Evolutionary conservation across 228 moss, liverwort and hornwort genomes (phyloP).

Genomic region (Sphagnum fallax): DNA sequence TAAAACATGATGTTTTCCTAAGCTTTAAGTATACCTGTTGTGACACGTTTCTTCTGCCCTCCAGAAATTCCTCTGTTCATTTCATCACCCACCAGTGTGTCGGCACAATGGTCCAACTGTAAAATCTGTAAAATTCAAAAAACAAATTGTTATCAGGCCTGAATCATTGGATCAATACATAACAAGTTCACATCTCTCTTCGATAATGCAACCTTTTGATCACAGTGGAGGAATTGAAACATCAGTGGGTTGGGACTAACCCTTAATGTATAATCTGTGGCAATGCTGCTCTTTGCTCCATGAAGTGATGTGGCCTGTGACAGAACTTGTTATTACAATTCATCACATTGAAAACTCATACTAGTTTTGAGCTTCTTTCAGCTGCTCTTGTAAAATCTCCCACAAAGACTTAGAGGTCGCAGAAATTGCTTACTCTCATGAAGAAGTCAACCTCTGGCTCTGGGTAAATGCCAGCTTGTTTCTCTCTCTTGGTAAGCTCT

Average conservation of each 20-base stretch:
- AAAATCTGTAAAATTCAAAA: constrained; percentile 26
- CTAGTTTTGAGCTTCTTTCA: neutral
- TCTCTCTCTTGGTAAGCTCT: constrained; percentile 74
- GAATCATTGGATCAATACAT: neutral
- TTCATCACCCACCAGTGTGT: constrained; percentile 52
- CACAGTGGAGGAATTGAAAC: too few relatives aligned
- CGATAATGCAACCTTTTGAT: neutral
- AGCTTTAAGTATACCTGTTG: constrained; percentile 30
- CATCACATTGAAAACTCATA: neutral
- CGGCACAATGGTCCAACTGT: constrained; percentile 59
- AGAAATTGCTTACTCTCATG: constrained; percentile 52
- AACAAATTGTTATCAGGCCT: too few relatives aligned
- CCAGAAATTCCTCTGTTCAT: constrained; percentile 62
- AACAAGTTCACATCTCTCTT: neutral
- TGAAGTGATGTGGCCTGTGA: constrained; percentile 49
- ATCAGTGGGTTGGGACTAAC: constrained; percentile 9
- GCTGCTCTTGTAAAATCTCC: neutral
- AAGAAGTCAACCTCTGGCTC: constrained; percentile 85
- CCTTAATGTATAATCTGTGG: constrained; percentile 55
- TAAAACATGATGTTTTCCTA: neutral
- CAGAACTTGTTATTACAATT: neutral
- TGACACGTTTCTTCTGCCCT: constrained; percentile 61
- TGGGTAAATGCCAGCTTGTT: constrained; percentile 71
- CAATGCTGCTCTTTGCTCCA: constrained; percentile 52
- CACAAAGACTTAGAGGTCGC: neutral